These are phyloP conservation scores for Citrus maxima DNA, from an alignment of 345 rosid species.

Conservation along the genomic window DNA sequence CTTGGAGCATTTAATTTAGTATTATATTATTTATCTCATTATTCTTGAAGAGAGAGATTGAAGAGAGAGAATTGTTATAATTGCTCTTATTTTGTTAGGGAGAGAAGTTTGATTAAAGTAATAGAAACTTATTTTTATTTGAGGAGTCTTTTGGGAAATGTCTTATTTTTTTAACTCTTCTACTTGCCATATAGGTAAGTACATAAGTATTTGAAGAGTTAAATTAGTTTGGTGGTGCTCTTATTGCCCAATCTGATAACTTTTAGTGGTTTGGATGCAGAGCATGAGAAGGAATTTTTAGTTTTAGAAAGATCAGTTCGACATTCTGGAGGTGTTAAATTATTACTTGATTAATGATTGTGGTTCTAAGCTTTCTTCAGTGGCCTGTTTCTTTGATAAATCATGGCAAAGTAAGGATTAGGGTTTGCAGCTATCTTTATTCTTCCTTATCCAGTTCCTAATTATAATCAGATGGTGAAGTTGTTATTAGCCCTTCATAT, in stretches of 20 bases:
- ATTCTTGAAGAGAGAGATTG: no score
- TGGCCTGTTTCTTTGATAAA: conserved; percentile 2
- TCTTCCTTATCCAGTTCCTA: neutral
- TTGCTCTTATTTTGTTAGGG: no score
- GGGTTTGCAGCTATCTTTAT: neutral
- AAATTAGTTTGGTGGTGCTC: no score
- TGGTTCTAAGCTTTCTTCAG: neutral
- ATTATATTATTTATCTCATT: no score
- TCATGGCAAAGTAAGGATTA: neutral
- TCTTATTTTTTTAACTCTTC: no score
- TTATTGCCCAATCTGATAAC: neutral
- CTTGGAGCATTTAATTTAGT: no score
- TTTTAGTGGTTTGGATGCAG: neutral
- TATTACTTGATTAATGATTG: neutral
- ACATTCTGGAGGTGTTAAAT: neutral
- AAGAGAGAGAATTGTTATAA: no score
- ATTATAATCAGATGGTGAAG: neutral
- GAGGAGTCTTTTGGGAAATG: no score
- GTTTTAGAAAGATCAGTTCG: neutral
- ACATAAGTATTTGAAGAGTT: no score
- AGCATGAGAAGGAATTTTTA: neutral
- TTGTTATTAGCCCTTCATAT: neutral
- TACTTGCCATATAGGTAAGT: no score
- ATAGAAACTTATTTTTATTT: no score
- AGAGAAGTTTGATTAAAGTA: no score